Conservation (phyloP, 2,329 filamentous ascomycete species). For the Fusarium odoratissimum region DNA sequence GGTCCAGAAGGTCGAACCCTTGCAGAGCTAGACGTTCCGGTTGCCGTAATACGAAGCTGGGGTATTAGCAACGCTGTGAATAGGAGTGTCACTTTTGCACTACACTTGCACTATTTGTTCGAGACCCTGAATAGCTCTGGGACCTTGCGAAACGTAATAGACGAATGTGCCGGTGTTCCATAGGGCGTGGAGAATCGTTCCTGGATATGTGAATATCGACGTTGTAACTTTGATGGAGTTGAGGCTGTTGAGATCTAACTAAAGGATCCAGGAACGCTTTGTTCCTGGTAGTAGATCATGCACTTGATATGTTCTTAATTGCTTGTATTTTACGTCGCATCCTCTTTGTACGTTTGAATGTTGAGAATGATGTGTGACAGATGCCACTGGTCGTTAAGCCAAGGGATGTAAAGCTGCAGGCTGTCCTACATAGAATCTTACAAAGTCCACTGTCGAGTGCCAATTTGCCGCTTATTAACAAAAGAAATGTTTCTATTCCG, state of each 20-base stretch:
- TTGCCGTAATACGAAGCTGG: conserved; percentile 47
- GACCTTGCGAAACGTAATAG: conserved; percentile 17
- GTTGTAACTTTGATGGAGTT: conserved; percentile 53
- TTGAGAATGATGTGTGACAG: neutral
- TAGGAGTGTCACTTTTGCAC: conserved; percentile 49
- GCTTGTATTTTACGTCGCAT: conserved; percentile 37
- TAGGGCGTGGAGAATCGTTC: conserved; percentile 56
- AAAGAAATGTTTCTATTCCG: conserved; percentile 51
- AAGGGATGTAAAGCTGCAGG: conserved; percentile 65
- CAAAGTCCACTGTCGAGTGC: conserved; percentile 62
- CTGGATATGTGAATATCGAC: conserved; percentile 50
- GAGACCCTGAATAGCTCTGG: conserved; percentile 46
- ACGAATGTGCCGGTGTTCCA: conserved; percentile 50
- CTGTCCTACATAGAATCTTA: conserved; percentile 63
- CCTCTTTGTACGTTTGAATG: neutral
- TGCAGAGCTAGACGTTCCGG: conserved; percentile 33
- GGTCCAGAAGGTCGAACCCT: conserved; percentile 49
- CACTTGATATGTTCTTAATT: conserved; percentile 47
- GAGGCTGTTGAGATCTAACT: conserved; percentile 57
- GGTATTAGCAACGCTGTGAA: conserved; percentile 51
- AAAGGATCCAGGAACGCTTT: conserved; percentile 47
- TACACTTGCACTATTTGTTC: conserved; percentile 51
- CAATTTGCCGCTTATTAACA: conserved; percentile 59
- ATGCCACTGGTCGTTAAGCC: conserved; percentile 55
- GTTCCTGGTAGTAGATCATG: neutral